These are phyloP conservation scores for Cornus kousa DNA, from an alignment of 148 eudicot species.

Conservation along the genomic window DNA sequence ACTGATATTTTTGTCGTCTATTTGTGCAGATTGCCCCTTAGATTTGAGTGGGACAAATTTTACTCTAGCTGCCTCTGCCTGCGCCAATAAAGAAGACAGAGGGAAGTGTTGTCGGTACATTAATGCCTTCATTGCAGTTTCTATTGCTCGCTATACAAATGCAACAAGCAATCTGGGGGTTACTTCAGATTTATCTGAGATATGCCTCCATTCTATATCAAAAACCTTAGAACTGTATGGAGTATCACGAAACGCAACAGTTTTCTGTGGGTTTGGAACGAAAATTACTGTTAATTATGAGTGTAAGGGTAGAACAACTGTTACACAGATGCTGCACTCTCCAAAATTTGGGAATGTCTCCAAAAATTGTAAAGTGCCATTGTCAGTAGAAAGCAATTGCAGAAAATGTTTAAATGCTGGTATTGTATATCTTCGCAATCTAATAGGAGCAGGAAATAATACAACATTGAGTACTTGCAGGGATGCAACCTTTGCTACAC, in stretches of 20 bases:
- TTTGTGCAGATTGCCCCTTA: constrained; percentile 77
- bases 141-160: constrained; percentile 75
- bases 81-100: constrained; percentile 60
- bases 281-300: constrained; percentile 81
- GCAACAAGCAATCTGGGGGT: constrained; percentile 70
- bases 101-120: constrained; percentile 91
- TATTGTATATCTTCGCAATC: constrained; percentile 66
- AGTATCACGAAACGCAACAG: constrained; percentile 63
- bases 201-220: constrained; percentile 63
- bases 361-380: constrained; percentile 52
- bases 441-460: constrained; percentile 60
- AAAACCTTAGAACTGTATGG: constrained; percentile 72
- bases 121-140: constrained; percentile 73
- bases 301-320: constrained; percentile 78
- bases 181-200: constrained; percentile 46
- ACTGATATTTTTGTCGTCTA: background rate
- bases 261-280: constrained; percentile 78
- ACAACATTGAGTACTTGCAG: constrained; percentile 77
- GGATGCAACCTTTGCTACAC: constrained; percentile 89
- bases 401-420: constrained; percentile 80
- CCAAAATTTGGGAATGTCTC: constrained; percentile 71
- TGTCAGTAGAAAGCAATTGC: constrained; percentile 46
- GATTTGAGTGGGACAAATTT: constrained; percentile 69
- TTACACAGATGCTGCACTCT: constrained; percentile 78
- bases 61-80: constrained; percentile 64